These are phyloP conservation scores for Pythium utonaiense DNA, from an alignment of 352 stramenopile species.

Conservation along the genomic window DNA sequence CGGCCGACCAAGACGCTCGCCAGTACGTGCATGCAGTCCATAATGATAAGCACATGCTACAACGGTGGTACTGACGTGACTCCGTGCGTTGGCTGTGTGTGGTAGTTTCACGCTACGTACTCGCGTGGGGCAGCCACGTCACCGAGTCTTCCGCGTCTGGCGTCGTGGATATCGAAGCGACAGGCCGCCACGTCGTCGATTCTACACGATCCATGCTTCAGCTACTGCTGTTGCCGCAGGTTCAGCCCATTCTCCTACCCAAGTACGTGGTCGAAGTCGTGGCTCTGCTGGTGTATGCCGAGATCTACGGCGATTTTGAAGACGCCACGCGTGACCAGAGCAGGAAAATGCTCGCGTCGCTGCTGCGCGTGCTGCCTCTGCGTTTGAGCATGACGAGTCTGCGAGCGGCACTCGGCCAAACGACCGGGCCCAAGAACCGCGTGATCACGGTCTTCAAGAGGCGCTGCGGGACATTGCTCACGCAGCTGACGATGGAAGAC, in stretches of 20 bases:
- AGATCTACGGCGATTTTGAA: conserved; percentile 13
- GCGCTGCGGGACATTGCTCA: conserved; percentile 55
- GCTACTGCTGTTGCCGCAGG: conserved; percentile 63
- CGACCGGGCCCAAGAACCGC: neutral
- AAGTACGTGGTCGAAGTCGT: conserved; percentile 80
- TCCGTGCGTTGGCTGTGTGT: neutral
- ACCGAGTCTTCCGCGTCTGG: neutral
- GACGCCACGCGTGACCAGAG: conserved; percentile 31
- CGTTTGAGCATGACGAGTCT: conserved; percentile 75
- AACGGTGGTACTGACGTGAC: neutral
- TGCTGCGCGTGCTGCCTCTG: conserved; percentile 55
- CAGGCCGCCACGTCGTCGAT: conserved; percentile 31
- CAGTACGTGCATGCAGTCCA: conserved; percentile 38
- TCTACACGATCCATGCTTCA: conserved; percentile 50
- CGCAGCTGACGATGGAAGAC: conserved; percentile 57
- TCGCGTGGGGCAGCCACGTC: conserved; percentile 37
- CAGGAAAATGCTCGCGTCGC: conserved; percentile 30
- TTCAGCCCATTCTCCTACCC: conserved; percentile 73
- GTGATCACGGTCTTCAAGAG: conserved; percentile 51
- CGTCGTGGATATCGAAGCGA: conserved; percentile 2
- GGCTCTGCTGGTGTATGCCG: conserved; percentile 58
- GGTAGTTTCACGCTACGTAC: conserved; percentile 49
- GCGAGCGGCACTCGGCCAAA: conserved; percentile 58
- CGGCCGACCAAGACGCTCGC: conserved; percentile 73
- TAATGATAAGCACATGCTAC: neutral